Percentiles rank a stretch among this genome's conserved stretches.
Evolutionary conservation across 768 basidiomycete species (phyloP).

Genomic region (Lactifluus subvellereus): DNA sequence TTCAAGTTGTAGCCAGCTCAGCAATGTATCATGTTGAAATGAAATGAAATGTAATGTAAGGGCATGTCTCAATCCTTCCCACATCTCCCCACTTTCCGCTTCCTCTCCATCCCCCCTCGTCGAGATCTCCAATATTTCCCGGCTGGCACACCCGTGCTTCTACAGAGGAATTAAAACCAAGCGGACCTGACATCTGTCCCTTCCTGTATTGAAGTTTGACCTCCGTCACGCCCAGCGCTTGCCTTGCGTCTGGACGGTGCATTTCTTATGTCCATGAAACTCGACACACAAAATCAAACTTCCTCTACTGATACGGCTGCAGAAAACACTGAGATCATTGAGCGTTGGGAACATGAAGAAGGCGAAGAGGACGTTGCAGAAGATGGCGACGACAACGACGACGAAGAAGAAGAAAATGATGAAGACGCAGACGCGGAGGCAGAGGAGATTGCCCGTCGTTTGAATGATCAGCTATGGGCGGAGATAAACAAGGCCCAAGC

Average conservation of each 20-base stretch:
- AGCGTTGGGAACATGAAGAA: neutral
- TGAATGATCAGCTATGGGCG: constrained; percentile 75
- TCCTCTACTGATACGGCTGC: neutral
- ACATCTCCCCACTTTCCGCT: too few relatives aligned
- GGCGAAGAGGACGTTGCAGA: neutral
- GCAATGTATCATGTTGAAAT: too few relatives aligned
- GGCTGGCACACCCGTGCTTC: too few relatives aligned
- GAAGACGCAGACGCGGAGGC: constrained; percentile 61
- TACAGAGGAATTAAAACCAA: too few relatives aligned
- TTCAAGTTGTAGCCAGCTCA: too few relatives aligned
- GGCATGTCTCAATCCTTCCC: too few relatives aligned
- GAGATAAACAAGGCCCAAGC: constrained; percentile 63
- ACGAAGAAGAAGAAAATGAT: constrained; percentile 42
- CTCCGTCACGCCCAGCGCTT: neutral
- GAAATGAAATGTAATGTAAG: too few relatives aligned
- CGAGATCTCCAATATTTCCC: too few relatives aligned
- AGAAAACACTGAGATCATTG: neutral
- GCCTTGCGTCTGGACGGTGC: neutral
- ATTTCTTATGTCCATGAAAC: neutral
- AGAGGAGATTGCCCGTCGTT: constrained; percentile 62
- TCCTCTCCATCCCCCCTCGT: too few relatives aligned
- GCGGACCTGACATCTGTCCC: neutral
- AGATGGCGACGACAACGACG: constrained; percentile 35
- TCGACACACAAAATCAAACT: neutral
- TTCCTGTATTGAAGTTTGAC: neutral